These are phyloP conservation scores for Curvularia hawaiiensis DNA, from an alignment of 2,329 filamentous ascomycete genomes.

Conservation along the genomic window DNA sequence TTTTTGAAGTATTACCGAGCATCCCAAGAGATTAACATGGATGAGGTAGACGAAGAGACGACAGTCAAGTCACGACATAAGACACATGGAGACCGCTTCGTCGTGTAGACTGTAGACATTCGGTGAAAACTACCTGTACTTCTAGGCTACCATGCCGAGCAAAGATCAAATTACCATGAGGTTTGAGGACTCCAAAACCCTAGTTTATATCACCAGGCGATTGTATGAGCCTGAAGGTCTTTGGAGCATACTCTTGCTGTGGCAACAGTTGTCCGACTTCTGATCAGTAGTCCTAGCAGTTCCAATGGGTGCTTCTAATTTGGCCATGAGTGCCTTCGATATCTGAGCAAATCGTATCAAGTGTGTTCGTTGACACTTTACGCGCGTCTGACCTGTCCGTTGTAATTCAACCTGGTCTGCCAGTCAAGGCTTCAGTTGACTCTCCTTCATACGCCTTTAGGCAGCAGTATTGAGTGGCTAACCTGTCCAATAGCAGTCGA, in stretches of 20 bases:
- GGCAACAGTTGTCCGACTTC: neutral
- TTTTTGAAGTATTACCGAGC: neutral
- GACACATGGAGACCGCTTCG: neutral
- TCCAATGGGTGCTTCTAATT: neutral
- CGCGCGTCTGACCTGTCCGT: neutral
- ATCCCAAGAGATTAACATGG: neutral
- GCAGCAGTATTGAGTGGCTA: slow-evolving; percentile 2
- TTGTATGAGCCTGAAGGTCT: neutral
- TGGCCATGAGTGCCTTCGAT: neutral
- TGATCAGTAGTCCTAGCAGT: neutral
- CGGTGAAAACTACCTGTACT: neutral
- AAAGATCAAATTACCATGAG: neutral
- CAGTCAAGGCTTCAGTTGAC: neutral
- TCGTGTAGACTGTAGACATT: neutral
- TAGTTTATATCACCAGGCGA: neutral
- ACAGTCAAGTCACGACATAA: neutral
- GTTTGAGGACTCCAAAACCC: neutral
- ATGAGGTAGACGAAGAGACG: neutral
- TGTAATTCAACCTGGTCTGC: neutral
- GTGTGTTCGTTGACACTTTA: neutral
- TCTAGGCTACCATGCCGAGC: neutral
- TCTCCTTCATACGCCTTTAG: neutral
- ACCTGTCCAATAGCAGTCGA: neutral
- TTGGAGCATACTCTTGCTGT: neutral
- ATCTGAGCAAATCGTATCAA: neutral